phyloP scores from a whole-genome alignment of 495 filamentous ascomycete genomes.

The Podospora conica region DNA sequence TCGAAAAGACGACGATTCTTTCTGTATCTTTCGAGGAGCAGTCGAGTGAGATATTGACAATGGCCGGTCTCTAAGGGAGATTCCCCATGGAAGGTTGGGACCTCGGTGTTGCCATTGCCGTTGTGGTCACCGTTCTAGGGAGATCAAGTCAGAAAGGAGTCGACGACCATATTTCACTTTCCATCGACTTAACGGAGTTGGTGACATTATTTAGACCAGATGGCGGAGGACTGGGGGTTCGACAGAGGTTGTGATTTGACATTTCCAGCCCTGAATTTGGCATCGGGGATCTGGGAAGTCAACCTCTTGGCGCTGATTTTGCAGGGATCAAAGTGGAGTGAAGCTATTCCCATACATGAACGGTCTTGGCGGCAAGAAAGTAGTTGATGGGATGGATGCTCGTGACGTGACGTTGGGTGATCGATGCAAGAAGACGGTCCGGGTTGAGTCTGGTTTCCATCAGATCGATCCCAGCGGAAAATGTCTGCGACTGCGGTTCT shows the following conservation, averaged over 20 bases:
- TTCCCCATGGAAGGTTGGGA: slow-evolving; percentile 11
- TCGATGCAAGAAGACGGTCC: neutral
- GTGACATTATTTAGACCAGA: neutral
- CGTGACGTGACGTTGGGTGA: neutral
- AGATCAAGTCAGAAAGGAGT: too few species aligned
- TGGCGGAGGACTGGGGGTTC: neutral
- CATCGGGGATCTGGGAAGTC: neutral
- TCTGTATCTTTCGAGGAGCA: too few species aligned
- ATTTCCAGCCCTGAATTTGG: neutral
- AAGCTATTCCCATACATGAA: neutral
- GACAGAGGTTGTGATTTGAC: neutral
- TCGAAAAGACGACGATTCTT: too few species aligned
- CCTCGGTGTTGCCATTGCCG: neutral
- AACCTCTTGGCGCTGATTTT: neutral
- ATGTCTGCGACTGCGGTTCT: too few species aligned
- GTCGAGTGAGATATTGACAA: too few species aligned
- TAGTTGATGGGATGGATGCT: neutral
- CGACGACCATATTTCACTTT: neutral
- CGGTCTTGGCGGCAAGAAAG: neutral
- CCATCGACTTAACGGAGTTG: neutral
- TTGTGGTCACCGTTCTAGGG: neutral
- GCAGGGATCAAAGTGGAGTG: neutral
- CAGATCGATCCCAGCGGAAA: too few species aligned
- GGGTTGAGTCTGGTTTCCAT: too few species aligned
- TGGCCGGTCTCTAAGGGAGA: too few species aligned